Evolutionary conservation across 2,329 filamentous ascomycete genomes (phyloP).

Genomic region (Aureobasidium sp.): DNA sequence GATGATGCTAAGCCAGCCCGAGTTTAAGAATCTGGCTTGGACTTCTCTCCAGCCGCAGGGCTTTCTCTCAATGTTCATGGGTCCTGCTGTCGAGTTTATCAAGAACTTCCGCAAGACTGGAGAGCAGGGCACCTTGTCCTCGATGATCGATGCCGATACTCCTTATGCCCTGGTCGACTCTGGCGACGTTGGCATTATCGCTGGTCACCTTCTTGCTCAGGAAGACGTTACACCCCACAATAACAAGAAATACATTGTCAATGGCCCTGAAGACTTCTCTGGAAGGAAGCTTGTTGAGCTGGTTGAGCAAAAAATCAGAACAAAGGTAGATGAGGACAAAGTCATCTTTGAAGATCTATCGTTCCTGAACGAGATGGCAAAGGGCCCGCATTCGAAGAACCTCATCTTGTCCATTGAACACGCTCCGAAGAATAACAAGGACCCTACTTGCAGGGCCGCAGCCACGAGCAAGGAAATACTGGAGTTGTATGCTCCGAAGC

Average conservation of each 20-base stretch:
- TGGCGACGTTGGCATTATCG: not conserved
- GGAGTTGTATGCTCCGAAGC: not conserved
- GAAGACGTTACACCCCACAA: not conserved
- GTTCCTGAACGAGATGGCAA: not conserved
- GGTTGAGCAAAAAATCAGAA: not conserved
- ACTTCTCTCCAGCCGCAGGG: too few species aligned
- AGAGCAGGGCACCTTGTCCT: not conserved
- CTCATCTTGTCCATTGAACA: not conserved
- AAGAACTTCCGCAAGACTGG: not conserved
- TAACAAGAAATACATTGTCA: not conserved
- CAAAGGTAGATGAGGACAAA: not conserved
- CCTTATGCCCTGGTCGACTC: not conserved
- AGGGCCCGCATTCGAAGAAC: not conserved
- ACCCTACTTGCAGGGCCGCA: not conserved
- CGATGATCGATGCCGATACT: not conserved
- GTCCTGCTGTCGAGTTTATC: not conserved
- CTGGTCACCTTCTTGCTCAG: not conserved
- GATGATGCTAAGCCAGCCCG: too few species aligned
- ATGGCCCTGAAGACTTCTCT: not conserved
- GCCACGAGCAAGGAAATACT: not conserved
- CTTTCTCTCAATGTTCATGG: too few species aligned
- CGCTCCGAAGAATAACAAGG: not conserved
- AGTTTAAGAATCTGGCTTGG: too few species aligned
- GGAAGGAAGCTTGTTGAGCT: not conserved
- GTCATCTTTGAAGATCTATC: not conserved